Percentiles rank a stretch among this genome's conserved stretches.
Evolutionary conservation across 2,329 filamentous ascomycete species (phyloP).

Genomic region (Phialocephala subalpina): DNA sequence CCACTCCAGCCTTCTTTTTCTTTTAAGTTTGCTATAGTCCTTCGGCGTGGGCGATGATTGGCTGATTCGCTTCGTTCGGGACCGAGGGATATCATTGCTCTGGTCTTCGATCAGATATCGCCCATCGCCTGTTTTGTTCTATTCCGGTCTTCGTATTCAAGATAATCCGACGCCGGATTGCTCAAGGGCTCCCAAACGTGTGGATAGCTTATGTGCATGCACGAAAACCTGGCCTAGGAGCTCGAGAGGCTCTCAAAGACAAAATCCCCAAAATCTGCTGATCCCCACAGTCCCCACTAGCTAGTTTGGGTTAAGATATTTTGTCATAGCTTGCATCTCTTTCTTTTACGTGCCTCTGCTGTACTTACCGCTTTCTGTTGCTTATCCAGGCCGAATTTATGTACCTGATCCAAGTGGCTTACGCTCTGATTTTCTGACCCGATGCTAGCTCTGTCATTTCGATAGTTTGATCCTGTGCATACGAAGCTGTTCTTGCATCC

Average conservation of each 20-base stretch:
- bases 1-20: neutral
- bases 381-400: neutral
- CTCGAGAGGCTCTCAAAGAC: neutral
- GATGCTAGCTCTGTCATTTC: neutral
- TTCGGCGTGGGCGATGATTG: neutral
- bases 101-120: neutral
- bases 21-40: neutral
- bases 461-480: neutral
- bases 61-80: neutral
- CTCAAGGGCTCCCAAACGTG: neutral
- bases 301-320: neutral
- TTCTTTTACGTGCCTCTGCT: neutral
- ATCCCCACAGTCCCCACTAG: neutral
- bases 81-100: neutral
- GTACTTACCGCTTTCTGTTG: neutral
- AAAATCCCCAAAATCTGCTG: neutral
- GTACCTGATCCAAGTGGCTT: neutral
- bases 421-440: neutral
- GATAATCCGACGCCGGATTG: neutral
- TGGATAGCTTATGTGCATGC: neutral
- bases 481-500: neutral
- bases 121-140: neutral
- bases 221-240: too few relatives aligned
- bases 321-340: neutral
- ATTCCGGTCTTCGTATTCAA: neutral